These are phyloP conservation scores for Metschnikowia shivogae DNA, from an alignment of 805 yeast species.

Conservation along the genomic window DNA sequence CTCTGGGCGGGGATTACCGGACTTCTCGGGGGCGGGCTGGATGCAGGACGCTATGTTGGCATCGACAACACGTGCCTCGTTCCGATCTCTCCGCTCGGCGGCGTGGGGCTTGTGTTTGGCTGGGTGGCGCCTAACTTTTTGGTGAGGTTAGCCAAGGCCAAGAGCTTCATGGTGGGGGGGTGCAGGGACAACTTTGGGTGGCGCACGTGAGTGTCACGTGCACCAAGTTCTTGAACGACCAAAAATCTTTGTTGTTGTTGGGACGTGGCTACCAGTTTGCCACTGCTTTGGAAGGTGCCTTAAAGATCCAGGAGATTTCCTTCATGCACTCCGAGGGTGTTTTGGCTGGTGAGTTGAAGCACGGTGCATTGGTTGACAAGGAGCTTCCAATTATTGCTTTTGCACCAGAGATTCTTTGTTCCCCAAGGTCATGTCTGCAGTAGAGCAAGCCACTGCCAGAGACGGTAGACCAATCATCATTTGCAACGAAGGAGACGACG, in stretches of 20 bases:
- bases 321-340: constrained; percentile 99
- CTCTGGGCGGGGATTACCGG: background rate
- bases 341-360: constrained; percentile 97
- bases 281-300: constrained; percentile 96
- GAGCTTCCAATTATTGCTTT: constrained; percentile 90
- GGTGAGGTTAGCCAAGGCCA: constrained; percentile 24
- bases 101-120: constrained; percentile 32
- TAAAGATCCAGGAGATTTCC: constrained; percentile 95
- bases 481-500: constrained; percentile 76
- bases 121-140: constrained; percentile 26
- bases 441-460: constrained; percentile 95
- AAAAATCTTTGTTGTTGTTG: constrained; percentile 80
- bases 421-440: constrained; percentile 93
- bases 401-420: constrained; percentile 96
- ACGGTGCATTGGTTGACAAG: constrained; percentile 96
- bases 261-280: constrained; percentile 99
- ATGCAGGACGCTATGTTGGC: constrained; percentile 2
- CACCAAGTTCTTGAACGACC: constrained; percentile 64
- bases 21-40: background rate
- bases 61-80: constrained; percentile 18
- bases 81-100: constrained; percentile 35
- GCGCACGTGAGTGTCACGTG: constrained; percentile 23
- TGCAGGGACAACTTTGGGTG: too few relatives aligned
- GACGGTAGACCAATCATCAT: constrained; percentile 94
- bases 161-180: constrained; percentile 21